Percentiles rank a stretch among this genome's conserved stretches.
These are phyloP conservation scores for Lichtheimia corymbifera DNA, from an alignment of 371 early-diverging fungal genomes.

Conservation along the genomic window DNA sequence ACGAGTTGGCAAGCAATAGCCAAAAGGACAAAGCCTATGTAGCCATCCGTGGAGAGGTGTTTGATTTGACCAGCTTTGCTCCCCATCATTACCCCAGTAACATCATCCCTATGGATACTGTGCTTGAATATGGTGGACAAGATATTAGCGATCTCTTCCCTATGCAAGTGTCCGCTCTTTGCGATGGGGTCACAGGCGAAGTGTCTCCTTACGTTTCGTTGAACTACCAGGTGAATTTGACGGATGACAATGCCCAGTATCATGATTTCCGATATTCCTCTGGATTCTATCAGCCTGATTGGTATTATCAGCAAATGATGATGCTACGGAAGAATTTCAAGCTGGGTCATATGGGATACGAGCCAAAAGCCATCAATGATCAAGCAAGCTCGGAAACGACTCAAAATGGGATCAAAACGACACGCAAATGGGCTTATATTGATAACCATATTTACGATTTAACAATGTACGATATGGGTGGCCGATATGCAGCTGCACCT, in stretches of 20 bases:
- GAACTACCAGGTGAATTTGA: slow-evolving; percentile 33
- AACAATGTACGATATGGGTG: slow-evolving; percentile 54
- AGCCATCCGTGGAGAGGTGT: slow-evolving; percentile 74
- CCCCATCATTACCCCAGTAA: slow-evolving; percentile 55
- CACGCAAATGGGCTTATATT: slow-evolving; percentile 56
- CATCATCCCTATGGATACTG: slow-evolving; percentile 48
- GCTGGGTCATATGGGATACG: slow-evolving; percentile 40
- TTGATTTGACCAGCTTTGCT: slow-evolving; percentile 66
- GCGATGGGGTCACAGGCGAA: slow-evolving; percentile 28
- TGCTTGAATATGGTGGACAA: slow-evolving; percentile 63
- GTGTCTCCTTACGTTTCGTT: slow-evolving; percentile 38
- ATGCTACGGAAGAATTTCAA: slow-evolving; percentile 41
- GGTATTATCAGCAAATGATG: slow-evolving; percentile 50
- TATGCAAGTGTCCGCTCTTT: slow-evolving; percentile 65
- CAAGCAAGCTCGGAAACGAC: slow-evolving; percentile 25
- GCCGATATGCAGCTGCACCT: slow-evolving; percentile 31
- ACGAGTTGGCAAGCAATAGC: slow-evolving; percentile 54
- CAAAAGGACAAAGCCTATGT: slow-evolving; percentile 48
- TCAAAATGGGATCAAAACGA: slow-evolving; percentile 28
- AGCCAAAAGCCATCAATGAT: slow-evolving; percentile 26
- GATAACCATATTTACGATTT: slow-evolving; percentile 64
- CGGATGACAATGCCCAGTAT: slow-evolving; percentile 43
- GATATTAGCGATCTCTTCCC: slow-evolving; percentile 74
- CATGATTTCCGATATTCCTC: slow-evolving; percentile 46
- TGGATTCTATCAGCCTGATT: slow-evolving; percentile 33